Base-by-base conservation (phyloP, 1,284 basidiomycete genomes). In the Ceratobasidium theobromae region DNA sequence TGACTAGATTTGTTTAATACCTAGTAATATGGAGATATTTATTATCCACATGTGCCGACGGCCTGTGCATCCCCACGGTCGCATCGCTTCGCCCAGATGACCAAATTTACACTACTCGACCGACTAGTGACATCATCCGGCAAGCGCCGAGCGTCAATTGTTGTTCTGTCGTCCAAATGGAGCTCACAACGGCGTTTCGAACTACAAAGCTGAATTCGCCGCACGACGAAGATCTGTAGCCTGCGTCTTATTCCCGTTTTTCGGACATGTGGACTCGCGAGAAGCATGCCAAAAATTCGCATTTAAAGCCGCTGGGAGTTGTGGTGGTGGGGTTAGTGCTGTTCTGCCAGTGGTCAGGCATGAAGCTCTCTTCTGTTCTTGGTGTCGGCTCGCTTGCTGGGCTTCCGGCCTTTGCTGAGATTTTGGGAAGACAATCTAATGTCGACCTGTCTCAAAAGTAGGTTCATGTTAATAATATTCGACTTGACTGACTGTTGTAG, bases 381-480 rank as follows among this genome's bases (percentile, higher is more conserved):
- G 43, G 43, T 11, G 30, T 52, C 14, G 58, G 45, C n/a, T 18
- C 58, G 5, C 16, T 46, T 3, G 11, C 51, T 8, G 48, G 58
- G 30, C 21, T 52, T 11, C 58, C 45, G 11, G 58, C 58, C 16
- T 4, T 52, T n/a, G 58, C 33, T 4, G 32, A 28, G 12, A 18
- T 58, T 6, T 21, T 21, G 2, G 18, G 14, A 14, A 25, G 57
- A 11, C 58, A 62, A 38, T 49, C 58, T 14, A 62, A 62, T 23
- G 23, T 12, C 9, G 46, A 62, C 18, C 58, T 38, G 14, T 51
- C 58, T 3, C 43, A 33, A 33, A 60, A 60, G 55, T 58, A 25
- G 16, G 54, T 55, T 27, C 14, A 28, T 16, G 12, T 8, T 5
- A 21, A 38, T 5, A 2, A 11, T 1, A 3, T 40, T 1, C 2